Evolutionary conservation across 441 rosid genomes (phyloP).

Genomic region (Aleurites moluccanus): DNA sequence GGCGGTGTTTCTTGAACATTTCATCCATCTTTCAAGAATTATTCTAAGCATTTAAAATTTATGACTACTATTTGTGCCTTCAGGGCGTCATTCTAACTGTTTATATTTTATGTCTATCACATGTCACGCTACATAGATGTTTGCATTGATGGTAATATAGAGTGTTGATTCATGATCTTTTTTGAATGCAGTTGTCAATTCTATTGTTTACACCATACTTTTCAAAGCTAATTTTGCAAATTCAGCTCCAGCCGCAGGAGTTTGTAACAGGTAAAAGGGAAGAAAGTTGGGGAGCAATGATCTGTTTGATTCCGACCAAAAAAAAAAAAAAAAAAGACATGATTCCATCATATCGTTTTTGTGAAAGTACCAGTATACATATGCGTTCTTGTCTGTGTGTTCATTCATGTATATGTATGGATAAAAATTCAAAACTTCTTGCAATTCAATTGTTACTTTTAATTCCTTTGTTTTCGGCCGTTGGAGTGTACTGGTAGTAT

Average conservation of each 20-base stretch:
- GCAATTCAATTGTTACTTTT: constrained; percentile 4
- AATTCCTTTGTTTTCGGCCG: constrained; percentile 1
- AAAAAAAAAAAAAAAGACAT: not conserved
- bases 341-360: not conserved
- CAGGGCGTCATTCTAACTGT: not conserved
- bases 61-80: not conserved
- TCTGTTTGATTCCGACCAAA: not conserved
- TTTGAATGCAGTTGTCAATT: constrained; percentile 68
- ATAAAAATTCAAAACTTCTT: not conserved
- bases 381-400: constrained; percentile 1
- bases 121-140: not conserved
- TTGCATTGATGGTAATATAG: constrained; percentile 6
- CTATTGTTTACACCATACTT: constrained; percentile 75
- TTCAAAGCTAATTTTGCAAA: constrained; percentile 75
- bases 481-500: not conserved
- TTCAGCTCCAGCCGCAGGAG: constrained; percentile 86
- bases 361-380: not conserved
- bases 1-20: not conserved
- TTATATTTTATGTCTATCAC: constrained; percentile 1
- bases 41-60: not conserved
- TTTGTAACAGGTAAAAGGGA: constrained; percentile 76
- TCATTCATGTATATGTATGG: not conserved
- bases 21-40: not conserved
- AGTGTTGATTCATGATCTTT: constrained; percentile 17
- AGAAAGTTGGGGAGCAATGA: not conserved